Base-by-base conservation (phyloP, 2,329 filamentous ascomycete species). In the Aspergillus fumigatiaffinis region DNA sequence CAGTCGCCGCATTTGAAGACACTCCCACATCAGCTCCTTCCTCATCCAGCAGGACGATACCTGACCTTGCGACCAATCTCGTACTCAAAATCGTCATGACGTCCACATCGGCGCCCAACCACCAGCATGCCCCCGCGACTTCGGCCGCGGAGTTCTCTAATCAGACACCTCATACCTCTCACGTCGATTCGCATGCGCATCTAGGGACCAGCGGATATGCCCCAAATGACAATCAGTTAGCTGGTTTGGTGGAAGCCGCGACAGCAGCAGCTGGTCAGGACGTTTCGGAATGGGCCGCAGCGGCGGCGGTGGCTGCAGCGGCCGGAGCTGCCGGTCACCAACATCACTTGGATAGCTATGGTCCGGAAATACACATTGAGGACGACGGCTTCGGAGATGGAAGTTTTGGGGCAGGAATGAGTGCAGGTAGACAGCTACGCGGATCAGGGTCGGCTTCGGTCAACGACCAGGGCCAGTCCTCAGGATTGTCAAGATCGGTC, bases 231-330 rank as follows among this genome's bases (percentile, higher is more conserved):
- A 76, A 75, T 51, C 77, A 79, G 53, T 68, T 79, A 14, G 77
- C 77, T 4, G 77, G 76, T 3, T 61, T 79, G 35, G 76, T 79
- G 6, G 74, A 79, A 62, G 77, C 76, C 29, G 77, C 77, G 2
- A 79, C 77, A 2, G 77, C 76, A 1, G 76, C 76, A 32, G 77
- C 76, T 38, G 72, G 70, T 20, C 70, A 75, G 57, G 70, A 75
- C 57, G 68, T 73, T 9, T 71, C 69, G 25, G 68, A 75, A 56
- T 72, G 70, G 80, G 74, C 66, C 66, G 79, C 67, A 66, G 69
- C 38, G 72, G 78, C 68, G 66, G 75, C 77, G 75, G 80, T 60
- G 73, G 78, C 58, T 68, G 80, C 66, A 66, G 80, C 63, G 69
- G 79, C 73, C 76, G 81, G 67, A 75, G 79, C 63, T 76, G 81